Conservation (phyloP, 129 eudicot species). For the Logfia minima region DNA sequence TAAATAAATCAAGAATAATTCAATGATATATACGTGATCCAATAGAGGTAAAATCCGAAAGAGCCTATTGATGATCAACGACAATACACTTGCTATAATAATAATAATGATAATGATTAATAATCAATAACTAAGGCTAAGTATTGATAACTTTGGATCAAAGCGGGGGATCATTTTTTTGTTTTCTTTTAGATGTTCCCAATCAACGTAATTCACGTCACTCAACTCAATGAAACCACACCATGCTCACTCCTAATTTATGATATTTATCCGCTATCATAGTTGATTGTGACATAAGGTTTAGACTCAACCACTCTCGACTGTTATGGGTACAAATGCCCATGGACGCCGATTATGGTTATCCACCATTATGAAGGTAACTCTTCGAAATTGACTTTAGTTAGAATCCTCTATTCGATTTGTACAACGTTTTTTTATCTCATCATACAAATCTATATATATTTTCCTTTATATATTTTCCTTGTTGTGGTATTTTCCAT, state of each 20-base stretch:
- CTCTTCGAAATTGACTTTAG: background rate
- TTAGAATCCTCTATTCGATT: no score
- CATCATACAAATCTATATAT: no score
- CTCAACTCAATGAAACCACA: background rate
- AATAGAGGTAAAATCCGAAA: conserved; percentile 5
- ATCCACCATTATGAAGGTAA: conserved; percentile 74
- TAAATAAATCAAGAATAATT: background rate
- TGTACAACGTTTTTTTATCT: no score
- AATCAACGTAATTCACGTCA: background rate
- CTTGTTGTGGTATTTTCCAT: no score
- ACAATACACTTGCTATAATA: background rate
- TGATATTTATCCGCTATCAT: conserved; percentile 51
- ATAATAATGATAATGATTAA: no score
- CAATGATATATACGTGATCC: no score
- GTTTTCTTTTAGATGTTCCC: background rate
- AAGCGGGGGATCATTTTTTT: background rate
- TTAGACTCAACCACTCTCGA: conserved; percentile 60
- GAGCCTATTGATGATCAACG: conserved; percentile 3
- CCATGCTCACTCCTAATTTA: no score
- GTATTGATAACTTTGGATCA: conserved; percentile 10
- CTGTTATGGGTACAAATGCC: conserved; percentile 71
- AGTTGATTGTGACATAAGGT: conserved; percentile 72
- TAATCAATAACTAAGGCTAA: background rate
- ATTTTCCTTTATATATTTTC: no score
- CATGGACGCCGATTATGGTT: conserved; percentile 77